Evolutionary conservation across 179 eudicot species (phyloP), one percentile per base, ranked within the genome.

Genomic region (Actinidia polygama): DNA sequence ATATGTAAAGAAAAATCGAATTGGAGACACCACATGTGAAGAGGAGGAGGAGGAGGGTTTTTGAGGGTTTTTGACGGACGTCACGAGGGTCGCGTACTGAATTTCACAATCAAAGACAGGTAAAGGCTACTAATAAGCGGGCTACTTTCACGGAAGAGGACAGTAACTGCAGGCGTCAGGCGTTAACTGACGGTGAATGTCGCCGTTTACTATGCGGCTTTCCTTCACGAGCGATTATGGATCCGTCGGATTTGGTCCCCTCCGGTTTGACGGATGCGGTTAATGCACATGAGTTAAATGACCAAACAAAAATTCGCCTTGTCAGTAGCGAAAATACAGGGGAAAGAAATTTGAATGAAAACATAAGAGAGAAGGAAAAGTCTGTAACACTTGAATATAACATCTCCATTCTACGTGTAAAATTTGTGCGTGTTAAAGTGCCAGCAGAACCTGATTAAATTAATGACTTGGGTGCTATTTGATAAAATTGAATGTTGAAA

Each of bases 181-280:
- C 50, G 50, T 75, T 75, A 74, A 58, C 53, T 58, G 54, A 77
- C 79, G 79, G 68, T 21, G 54, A 30, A 58, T 57, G 46, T 73
- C 10, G 78, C 78, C 78, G 63, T 74, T 24, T 47, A 49, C 47
- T 53, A 30, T 75, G 78, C 78, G 78, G 78, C 78, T 23, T 76
- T 67, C 72, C 72, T 16, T 58, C 79, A 24, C 18, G 36, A 40
- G 51, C 9, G 18, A 59, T 21, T 6, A 61, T 44, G 10, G 54
- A 36, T 58, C 64, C 57, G 79, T 57, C 66, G 66, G 66, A 40
- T 75, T 54, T 75, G 54, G 44, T 10, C 44, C 23, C 46, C 46
- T 44, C 19, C 4, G 58, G n/a, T n/a, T n/a, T n/a, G n/a, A n/a
- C n/a, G n/a, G n/a, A n/a, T n/a, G n/a, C n/a, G n/a, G n/a, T n/a